Conservation (phyloP, 1,139 yeast species). For the Diutina rugosa region DNA sequence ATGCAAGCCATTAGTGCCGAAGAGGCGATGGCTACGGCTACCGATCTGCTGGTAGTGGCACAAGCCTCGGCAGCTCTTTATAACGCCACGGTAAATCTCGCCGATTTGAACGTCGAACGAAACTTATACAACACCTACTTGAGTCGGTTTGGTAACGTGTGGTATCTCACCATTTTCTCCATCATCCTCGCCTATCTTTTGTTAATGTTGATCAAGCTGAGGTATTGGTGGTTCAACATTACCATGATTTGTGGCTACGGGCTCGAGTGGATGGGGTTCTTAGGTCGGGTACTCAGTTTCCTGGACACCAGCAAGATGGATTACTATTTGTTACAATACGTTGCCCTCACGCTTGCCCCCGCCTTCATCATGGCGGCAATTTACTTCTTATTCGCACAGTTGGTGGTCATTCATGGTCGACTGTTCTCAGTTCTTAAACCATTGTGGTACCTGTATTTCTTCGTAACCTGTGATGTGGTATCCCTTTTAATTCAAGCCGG, state of each 20-base stretch:
- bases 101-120: conserved; percentile 13
- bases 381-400: conserved; percentile 63
- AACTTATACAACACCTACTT: conserved; percentile 24
- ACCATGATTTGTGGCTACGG: conserved; percentile 49
- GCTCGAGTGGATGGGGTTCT: conserved; percentile 61
- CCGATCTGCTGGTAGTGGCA: conserved; percentile 13
- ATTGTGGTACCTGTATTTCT: conserved; percentile 60
- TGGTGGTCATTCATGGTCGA: conserved; percentile 58
- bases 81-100: conserved; percentile 18
- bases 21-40: conserved; percentile 25
- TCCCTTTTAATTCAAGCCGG: conserved; percentile 68
- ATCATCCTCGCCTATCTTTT: conserved; percentile 13
- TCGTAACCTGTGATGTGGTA: conserved; percentile 53
- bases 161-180: conserved; percentile 16
- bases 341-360: conserved; percentile 55
- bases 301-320: conserved; percentile 25
- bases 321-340: conserved; percentile 51
- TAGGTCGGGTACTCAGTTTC: conserved; percentile 40
- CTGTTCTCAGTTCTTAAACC: conserved; percentile 54
- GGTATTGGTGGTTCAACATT: conserved; percentile 65
- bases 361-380: conserved; percentile 86
- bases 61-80: conserved; percentile 20
- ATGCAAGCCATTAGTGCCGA: conserved; percentile 19
- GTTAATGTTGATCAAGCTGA: conserved; percentile 20
- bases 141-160: conserved; percentile 17